Base-by-base conservation (phyloP, 2,329 filamentous ascomycete genomes). In the Penicillium sp. region DNA sequence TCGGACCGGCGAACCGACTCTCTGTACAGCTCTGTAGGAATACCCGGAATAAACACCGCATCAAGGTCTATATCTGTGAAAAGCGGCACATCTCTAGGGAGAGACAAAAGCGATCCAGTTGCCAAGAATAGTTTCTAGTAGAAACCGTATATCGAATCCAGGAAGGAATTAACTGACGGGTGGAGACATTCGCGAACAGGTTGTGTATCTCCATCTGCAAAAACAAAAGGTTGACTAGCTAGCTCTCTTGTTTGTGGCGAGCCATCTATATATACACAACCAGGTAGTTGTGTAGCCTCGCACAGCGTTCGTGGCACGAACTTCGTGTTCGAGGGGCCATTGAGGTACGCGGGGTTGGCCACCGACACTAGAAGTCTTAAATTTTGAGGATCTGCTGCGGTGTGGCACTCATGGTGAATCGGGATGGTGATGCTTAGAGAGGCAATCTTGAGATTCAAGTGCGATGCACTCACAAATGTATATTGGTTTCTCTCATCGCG, bases 271-370 rank as follows among this genome's bases (percentile, higher is more conserved):
- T 59, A 55, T 63, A 66, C 15, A 51, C 57, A 34, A 61, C 65
- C 3, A 66, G 23, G 53, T 66, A 65, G 52, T 65, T 67, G 40
- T 65, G 64, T 48, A 66, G 23, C 53, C 55, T 59, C 3, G 62
- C 63, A 38, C 61, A 67, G 33, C 60, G 60, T 23, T 60, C 53
- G 19, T 21, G 19, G 19, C 19, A 21, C 19, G 19, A 21, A 21
- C 19, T 21, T 21, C 19, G 43, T 60, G 60, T 38, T 63, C 59
- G 19, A 65, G 53, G 13, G 38, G 29, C 39, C 51, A 16, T 60
- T 43, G 36, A 51, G 21, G 23, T 51, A 53, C 5, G 60, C 43
- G 6, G 59, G 57, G n/a, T 59, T 57, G 4, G 43, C 40, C 3
- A 50, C 31, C 1, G 59, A 53, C 3, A 65, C 49, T 11, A 63